A percentile compares a stretch with the other conserved stretches of the same genome.
Conservation (phyloP, 2,329 filamentous ascomycete genomes). For the Alternaria conjuncta region DNA sequence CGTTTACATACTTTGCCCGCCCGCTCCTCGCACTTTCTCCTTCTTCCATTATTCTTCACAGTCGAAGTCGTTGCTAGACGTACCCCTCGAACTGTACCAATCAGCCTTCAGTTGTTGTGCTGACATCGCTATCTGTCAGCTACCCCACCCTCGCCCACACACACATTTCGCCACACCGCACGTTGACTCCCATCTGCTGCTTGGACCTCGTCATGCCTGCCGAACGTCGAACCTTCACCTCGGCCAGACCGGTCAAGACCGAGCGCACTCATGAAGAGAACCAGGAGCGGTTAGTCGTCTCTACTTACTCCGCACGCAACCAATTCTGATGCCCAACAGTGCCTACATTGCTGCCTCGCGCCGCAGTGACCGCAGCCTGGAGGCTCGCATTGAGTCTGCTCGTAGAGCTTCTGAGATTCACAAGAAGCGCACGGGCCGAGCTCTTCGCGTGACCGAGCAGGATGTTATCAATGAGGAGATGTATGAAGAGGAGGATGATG, state of each 20-base stretch:
- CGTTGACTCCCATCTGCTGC: neutral
- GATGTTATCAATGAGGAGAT: slow-evolving; percentile 92
- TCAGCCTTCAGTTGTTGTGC: neutral
- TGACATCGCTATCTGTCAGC: slow-evolving; percentile 5
- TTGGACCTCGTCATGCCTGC: slow-evolving; percentile 47
- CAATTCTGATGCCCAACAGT: slow-evolving; percentile 52
- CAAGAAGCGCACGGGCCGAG: slow-evolving; percentile 83
- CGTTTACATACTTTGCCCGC: slow-evolving; percentile 16
- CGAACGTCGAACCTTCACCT: slow-evolving; percentile 42
- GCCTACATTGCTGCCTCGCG: slow-evolving; percentile 93
- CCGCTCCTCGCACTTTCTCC: slow-evolving; percentile 8
- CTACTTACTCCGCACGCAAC: neutral
- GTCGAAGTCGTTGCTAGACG: slow-evolving; percentile 30
- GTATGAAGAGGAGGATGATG: slow-evolving; percentile 94
- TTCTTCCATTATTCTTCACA: slow-evolving; percentile 16
- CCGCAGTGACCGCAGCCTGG: slow-evolving; percentile 82
- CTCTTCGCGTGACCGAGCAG: slow-evolving; percentile 80
- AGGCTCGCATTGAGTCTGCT: slow-evolving; percentile 87
- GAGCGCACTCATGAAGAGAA: slow-evolving; percentile 82
- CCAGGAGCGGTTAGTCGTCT: slow-evolving; percentile 66
- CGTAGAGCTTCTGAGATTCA: slow-evolving; percentile 89
- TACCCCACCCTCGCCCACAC: slow-evolving; percentile 19
- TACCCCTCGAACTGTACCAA: slow-evolving; percentile 19
- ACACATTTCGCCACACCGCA: slow-evolving; percentile 15
- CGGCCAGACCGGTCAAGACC: slow-evolving; percentile 62